phyloP scores from a whole-genome alignment of 768 basidiomycete species.

The Candolleomyces aberdarensis region DNA sequence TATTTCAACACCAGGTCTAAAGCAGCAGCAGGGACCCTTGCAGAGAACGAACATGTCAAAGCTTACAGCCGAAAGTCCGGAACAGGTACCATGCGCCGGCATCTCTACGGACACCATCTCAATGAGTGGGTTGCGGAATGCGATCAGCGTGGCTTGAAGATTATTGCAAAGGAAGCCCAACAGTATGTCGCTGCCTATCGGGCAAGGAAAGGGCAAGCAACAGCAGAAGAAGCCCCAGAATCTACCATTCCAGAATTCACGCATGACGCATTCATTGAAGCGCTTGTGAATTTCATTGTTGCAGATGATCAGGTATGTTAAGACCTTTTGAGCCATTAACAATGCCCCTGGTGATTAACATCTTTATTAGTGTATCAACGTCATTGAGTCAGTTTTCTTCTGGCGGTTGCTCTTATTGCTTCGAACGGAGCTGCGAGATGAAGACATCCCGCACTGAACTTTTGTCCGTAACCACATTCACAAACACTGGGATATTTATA shows the following conservation, averaged over 20 bases:
- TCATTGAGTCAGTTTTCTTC: slow-evolving; percentile 33
- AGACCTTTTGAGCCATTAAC: not conserved
- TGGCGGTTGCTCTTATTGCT: slow-evolving; percentile 27
- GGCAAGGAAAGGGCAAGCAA: too few relatives aligned
- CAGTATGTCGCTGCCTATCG: too few relatives aligned
- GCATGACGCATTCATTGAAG: slow-evolving; percentile 19
- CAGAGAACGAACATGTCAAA: too few relatives aligned
- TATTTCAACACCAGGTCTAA: too few relatives aligned
- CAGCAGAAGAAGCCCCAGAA: too few relatives aligned
- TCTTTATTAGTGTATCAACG: slow-evolving; percentile 29
- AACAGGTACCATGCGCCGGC: too few relatives aligned
- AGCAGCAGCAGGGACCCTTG: too few relatives aligned
- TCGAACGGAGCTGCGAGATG: slow-evolving; percentile 18
- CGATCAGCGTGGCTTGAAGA: too few relatives aligned
- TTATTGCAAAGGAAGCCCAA: too few relatives aligned
- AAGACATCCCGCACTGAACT: slow-evolving; percentile 33
- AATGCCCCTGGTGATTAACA: not conserved
- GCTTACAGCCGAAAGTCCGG: too few relatives aligned
- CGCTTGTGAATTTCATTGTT: slow-evolving; percentile 19
- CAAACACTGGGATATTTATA: slow-evolving; percentile 18
- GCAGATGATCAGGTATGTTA: slow-evolving; percentile 32
- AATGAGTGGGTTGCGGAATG: too few relatives aligned
- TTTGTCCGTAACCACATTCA: slow-evolving; percentile 25
- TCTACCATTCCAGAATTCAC: slow-evolving; percentile 7
- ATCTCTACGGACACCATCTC: too few relatives aligned